Evolutionary conservation across 2,329 filamentous ascomycete species (phyloP).

Genomic region (Pseudofabraea citricarpa): DNA sequence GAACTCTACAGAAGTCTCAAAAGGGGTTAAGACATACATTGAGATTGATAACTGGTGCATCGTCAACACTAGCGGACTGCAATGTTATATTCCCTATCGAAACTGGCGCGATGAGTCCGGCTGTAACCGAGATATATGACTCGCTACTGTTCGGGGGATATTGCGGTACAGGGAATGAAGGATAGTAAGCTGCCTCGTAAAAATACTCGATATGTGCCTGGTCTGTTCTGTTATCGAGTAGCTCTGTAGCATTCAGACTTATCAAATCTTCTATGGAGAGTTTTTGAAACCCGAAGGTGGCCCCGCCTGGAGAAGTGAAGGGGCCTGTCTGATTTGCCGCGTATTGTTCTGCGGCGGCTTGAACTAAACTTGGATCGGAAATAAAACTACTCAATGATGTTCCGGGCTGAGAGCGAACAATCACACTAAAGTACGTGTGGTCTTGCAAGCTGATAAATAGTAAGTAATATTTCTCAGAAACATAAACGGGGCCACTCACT

Average conservation of each 20-base stretch:
- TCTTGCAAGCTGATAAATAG: constrained; percentile 33
- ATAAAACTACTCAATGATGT: neutral
- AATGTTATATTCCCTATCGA: constrained; percentile 39
- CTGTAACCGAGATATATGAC: constrained; percentile 19
- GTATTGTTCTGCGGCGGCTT: neutral
- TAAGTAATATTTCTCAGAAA: neutral
- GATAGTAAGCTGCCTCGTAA: constrained; percentile 4
- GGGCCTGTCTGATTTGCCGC: neutral
- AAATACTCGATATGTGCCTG: constrained; percentile 4
- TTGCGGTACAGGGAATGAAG: neutral
- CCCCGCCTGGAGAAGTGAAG: constrained; percentile 2
- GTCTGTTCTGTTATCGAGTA: neutral
- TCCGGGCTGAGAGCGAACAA: neutral
- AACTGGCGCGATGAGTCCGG: constrained; percentile 28
- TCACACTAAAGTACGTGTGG: constrained; percentile 15
- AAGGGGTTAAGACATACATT: constrained; percentile 36
- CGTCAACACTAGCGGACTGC: constrained; percentile 22
- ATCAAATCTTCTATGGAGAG: neutral
- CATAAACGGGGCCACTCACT: constrained; percentile 11
- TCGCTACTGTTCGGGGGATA: neutral
- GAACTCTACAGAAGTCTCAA: too few species aligned
- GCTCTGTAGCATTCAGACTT: neutral
- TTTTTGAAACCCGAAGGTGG: constrained; percentile 5
- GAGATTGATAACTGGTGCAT: constrained; percentile 37
- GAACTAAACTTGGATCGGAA: neutral